Evolutionary conservation across 2,329 filamentous ascomycete genomes (phyloP).

Genomic region (Alternaria solani): DNA sequence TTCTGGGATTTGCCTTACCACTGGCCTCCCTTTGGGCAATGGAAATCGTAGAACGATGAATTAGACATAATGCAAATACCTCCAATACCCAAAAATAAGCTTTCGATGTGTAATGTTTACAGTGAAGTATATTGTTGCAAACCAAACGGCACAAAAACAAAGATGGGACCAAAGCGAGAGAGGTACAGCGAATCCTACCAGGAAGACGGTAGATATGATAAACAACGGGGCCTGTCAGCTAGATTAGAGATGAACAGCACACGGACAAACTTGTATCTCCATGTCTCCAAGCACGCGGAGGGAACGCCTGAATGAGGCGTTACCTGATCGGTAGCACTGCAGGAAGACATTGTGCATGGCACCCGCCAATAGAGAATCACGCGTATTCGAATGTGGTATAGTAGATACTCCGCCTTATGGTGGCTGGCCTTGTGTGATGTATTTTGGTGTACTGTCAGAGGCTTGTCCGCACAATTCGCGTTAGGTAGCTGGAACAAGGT

Average conservation of each 20-base stretch:
- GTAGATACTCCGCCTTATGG: slow-evolving; percentile 8
- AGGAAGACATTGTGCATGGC: slow-evolving; percentile 11
- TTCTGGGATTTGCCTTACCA: slow-evolving; percentile 23
- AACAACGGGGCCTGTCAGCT: slow-evolving; percentile 15
- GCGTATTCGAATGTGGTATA: slow-evolving; percentile 16
- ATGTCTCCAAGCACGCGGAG: slow-evolving; percentile 9
- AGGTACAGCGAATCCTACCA: slow-evolving; percentile 8
- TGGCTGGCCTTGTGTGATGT: slow-evolving; percentile 22
- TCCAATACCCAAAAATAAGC: not conserved
- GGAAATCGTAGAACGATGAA: slow-evolving; percentile 25
- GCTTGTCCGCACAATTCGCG: slow-evolving; percentile 24
- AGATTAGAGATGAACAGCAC: slow-evolving; percentile 17
- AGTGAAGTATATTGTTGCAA: not conserved
- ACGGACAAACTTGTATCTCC: slow-evolving; percentile 11
- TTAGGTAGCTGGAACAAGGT: slow-evolving; percentile 22
- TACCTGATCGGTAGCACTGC: slow-evolving; percentile 11
- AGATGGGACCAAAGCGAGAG: slow-evolving; percentile 12
- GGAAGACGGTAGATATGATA: slow-evolving; percentile 11
- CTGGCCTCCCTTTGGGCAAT: slow-evolving; percentile 31
- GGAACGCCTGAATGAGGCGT: slow-evolving; percentile 21
- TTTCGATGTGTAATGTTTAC: not conserved
- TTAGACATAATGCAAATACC: slow-evolving; percentile 10
- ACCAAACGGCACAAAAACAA: slow-evolving; percentile 4
- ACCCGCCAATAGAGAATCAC: slow-evolving; percentile 11
- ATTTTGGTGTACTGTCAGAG: slow-evolving; percentile 28